These are phyloP conservation scores for Candida sanyiensis DNA, from an alignment of 805 yeast species.

Conservation along the genomic window DNA sequence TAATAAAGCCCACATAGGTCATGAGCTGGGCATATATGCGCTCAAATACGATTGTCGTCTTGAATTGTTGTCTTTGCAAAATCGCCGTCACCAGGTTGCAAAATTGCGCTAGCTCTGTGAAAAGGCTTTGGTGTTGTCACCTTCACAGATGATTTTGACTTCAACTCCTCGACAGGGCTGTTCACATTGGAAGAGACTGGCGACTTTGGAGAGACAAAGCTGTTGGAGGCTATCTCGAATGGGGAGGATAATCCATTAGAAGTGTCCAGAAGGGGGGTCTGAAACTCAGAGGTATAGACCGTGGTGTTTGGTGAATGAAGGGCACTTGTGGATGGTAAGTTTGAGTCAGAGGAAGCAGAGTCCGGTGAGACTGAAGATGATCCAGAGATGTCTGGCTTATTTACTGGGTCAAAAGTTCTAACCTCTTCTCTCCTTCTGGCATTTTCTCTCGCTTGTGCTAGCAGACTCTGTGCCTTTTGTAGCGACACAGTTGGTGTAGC, in stretches of 20 bases:
- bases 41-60: neutral
- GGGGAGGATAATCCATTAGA: too few relatives aligned
- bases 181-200: slow-evolving; percentile 12
- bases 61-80: neutral
- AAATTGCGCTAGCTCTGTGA: neutral
- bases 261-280: slow-evolving; percentile 19
- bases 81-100: neutral
- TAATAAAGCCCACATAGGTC: too few relatives aligned
- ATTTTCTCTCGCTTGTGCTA: slow-evolving; percentile 77
- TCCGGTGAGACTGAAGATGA: slow-evolving; percentile 29
- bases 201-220: slow-evolving; percentile 57
- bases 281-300: slow-evolving; percentile 36
- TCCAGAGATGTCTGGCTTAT: slow-evolving; percentile 24
- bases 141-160: slow-evolving; percentile 20
- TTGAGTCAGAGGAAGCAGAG: slow-evolving; percentile 25
- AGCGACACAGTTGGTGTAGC: slow-evolving; percentile 93
- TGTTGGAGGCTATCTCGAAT: too few relatives aligned
- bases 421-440: slow-evolving; percentile 48
- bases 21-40: too few relatives aligned
- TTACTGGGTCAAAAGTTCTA: slow-evolving; percentile 25
- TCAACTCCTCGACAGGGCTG: slow-evolving; percentile 23
- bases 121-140: slow-evolving; percentile 1
- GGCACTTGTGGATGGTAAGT: slow-evolving; percentile 11
- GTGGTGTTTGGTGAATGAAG: slow-evolving; percentile 29
- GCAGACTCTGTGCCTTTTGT: slow-evolving; percentile 77